Percentiles rank a stretch among this genome's conserved stretches.
Evolutionary conservation across 805 yeast genomes (phyloP).

Genomic region (Spathaspora arborariae): DNA sequence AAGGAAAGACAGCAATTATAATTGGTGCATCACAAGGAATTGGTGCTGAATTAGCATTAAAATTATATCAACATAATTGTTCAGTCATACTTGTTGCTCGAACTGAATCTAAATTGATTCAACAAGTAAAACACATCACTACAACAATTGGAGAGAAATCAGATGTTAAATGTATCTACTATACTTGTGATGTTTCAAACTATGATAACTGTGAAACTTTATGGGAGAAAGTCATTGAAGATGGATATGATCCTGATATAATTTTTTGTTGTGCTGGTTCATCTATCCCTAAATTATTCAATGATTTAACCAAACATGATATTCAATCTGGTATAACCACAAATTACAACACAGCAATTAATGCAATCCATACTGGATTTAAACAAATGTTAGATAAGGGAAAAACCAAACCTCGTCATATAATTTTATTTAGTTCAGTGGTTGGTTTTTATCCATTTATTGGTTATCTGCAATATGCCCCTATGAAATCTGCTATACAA

Average conservation of each 20-base stretch:
- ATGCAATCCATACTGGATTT: conserved; percentile 61
- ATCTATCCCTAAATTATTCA: conserved; percentile 72
- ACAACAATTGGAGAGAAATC: conserved; percentile 17
- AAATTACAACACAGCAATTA: conserved; percentile 73
- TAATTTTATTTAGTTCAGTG: conserved; percentile 64
- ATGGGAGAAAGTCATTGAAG: conserved; percentile 30
- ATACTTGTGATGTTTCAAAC: conserved; percentile 62
- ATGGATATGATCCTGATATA: conserved; percentile 56
- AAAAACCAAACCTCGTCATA: conserved; percentile 46
- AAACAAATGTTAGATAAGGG: conserved; percentile 29
- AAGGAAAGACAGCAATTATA: conserved; percentile 60
- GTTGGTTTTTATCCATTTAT: conserved; percentile 83
- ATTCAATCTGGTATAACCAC: conserved; percentile 57
- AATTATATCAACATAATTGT: conserved; percentile 51
- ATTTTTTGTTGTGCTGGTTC: conserved; percentile 87
- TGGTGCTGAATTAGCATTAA: conserved; percentile 73
- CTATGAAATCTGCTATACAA: conserved; percentile 78
- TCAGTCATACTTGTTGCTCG: conserved; percentile 76
- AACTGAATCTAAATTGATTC: conserved; percentile 54
- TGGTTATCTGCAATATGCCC: conserved; percentile 90
- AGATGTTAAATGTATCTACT: conserved; percentile 21
- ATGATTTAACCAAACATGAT: conserved; percentile 58
- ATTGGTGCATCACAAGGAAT: conserved; percentile 95
- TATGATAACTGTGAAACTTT: conserved; percentile 47
- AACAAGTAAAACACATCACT: conserved; percentile 45